Base-by-base conservation (phyloP, 1,284 basidiomycete genomes). In the Vanrija sp. region DNA sequence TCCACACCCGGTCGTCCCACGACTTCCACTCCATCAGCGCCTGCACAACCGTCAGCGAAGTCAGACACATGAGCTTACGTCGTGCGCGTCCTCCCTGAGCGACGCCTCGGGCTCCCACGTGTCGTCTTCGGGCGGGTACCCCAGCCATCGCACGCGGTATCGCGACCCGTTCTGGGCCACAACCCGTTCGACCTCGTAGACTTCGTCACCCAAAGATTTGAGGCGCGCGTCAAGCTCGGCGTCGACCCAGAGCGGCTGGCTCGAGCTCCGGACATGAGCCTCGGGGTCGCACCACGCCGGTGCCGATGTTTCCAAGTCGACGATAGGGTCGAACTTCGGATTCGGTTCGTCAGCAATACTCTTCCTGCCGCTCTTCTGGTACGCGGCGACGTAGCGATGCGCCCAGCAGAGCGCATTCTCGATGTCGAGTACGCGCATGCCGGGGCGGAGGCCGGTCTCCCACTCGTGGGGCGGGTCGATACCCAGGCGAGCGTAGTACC, bases 371-470 rank as follows among this genome's bases (percentile, higher is more conserved):
- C 53, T 53, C 24, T 24, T 37, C 3, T 42, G 12, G 24, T 49
- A 55, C 3, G 53, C 53, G 25, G 53, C 47, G 9, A 69, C 60
- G 49, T 69, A 69, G 1, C 67, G 61, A 50, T 67, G 64, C 39
- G 48, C 52, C 67, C 67, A 69, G 41, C 67, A 69, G n/a, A 69
- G 51, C 1, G 67, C 56, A 48, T 67, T 69, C 45, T 67, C 67
- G 38, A 66, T 39, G 49, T 67, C 65, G 14, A 69, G 52, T 4
- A 63, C 63, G 20, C 65, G 56, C 61, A 69, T 60, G 3, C 67
- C 67, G 3, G 67, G 65, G 43, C 60, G 49, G 7, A 66, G 37
- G 3, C 65, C 67, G 22, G 31, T 27, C 25, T 55, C 45, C 47
- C 45, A 53, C n/a, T 59, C 67, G 47, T 67, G 59, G 6, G 64